A percentile compares a stretch with the other conserved stretches of the same genome.
Evolutionary conservation across 2,329 filamentous ascomycete species (phyloP).

Genomic region (Diaporthe helianthi): DNA sequence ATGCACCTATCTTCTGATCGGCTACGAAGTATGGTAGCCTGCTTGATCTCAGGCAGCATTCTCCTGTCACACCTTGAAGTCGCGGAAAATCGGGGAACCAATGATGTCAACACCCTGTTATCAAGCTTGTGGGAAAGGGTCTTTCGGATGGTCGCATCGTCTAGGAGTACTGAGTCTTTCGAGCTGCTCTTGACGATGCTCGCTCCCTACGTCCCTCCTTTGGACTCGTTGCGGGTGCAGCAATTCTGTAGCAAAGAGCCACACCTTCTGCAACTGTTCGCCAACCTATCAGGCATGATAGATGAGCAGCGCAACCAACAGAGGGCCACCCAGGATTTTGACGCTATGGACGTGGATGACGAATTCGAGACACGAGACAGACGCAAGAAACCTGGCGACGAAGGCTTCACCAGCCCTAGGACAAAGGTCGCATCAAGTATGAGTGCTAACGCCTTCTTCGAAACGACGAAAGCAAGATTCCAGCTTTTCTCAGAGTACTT

Average conservation of each 20-base stretch:
- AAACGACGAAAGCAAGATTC: constrained; percentile 55
- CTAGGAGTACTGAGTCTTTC: constrained; percentile 54
- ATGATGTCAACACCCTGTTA: constrained; percentile 54
- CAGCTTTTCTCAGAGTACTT: constrained; percentile 52
- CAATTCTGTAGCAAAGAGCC: constrained; percentile 48
- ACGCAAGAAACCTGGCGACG: constrained; percentile 49
- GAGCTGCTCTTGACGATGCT: constrained; percentile 55
- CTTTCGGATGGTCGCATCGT: constrained; percentile 49
- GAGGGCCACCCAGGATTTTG: constrained; percentile 48
- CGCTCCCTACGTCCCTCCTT: constrained; percentile 54
- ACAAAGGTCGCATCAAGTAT: constrained; percentile 51
- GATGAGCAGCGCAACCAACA: constrained; percentile 44
- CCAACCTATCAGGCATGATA: constrained; percentile 47
- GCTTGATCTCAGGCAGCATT: constrained; percentile 53
- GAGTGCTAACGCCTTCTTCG: constrained; percentile 55
- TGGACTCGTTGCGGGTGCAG: constrained; percentile 48
- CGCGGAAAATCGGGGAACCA: constrained; percentile 55
- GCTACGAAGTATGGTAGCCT: constrained; percentile 59
- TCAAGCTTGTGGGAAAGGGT: constrained; percentile 50
- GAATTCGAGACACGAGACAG: constrained; percentile 68
- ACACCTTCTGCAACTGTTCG: constrained; percentile 53
- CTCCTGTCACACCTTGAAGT: constrained; percentile 56
- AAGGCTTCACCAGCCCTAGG: constrained; percentile 53
- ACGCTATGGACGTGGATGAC: constrained; percentile 72
- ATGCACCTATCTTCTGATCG: constrained; percentile 59